A percentile compares a stretch with the other conserved stretches of the same genome.
These are phyloP conservation scores for Ophiocordyceps robertsii DNA, from an alignment of 2,329 filamentous ascomycete species.

Conservation along the genomic window DNA sequence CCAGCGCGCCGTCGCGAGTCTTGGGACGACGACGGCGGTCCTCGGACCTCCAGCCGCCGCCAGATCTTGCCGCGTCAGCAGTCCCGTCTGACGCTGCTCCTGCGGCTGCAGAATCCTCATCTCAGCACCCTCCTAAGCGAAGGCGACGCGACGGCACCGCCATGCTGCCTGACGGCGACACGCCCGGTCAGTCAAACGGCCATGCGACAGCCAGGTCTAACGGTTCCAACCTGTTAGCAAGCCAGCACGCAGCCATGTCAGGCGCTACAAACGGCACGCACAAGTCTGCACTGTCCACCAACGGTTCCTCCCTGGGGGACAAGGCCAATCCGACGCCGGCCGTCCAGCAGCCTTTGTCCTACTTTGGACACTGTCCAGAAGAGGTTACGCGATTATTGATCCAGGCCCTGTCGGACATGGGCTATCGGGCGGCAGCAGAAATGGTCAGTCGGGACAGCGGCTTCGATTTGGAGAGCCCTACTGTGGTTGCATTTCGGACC, in stretches of 20 bases:
- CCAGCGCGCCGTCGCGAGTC: conserved; percentile 21
- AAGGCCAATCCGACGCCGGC: conserved; percentile 7
- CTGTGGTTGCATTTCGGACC: conserved; percentile 72
- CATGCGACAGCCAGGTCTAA: conserved; percentile 24
- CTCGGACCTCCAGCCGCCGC: conserved; percentile 23
- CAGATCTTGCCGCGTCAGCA: conserved; percentile 10
- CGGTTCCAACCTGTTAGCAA: conserved; percentile 24
- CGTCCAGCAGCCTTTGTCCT: conserved; percentile 24
- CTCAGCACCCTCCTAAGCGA: conserved; percentile 21
- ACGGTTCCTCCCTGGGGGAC: conserved; percentile 35
- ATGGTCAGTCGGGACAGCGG: conserved; percentile 71
- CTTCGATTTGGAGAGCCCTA: conserved; percentile 71
- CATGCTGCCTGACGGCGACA: conserved; percentile 51
- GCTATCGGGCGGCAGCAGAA: conserved; percentile 65
- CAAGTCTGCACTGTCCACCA: conserved; percentile 32
- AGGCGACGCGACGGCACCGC: conserved; percentile 42
- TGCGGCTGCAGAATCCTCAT: conserved; percentile 4
- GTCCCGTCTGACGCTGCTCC: conserved; percentile 9
- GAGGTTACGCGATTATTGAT: conserved; percentile 89
- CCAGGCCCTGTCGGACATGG: conserved; percentile 79
- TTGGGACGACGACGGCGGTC: conserved; percentile 43
- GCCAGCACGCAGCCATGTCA: conserved; percentile 9
- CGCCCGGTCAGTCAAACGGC: conserved; percentile 40
- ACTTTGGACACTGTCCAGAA: conserved; percentile 79
- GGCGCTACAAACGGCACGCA: conserved; percentile 31